Evolutionary conservation across 768 basidiomycete genomes (phyloP).

Genomic region (Collybia mongolica): DNA sequence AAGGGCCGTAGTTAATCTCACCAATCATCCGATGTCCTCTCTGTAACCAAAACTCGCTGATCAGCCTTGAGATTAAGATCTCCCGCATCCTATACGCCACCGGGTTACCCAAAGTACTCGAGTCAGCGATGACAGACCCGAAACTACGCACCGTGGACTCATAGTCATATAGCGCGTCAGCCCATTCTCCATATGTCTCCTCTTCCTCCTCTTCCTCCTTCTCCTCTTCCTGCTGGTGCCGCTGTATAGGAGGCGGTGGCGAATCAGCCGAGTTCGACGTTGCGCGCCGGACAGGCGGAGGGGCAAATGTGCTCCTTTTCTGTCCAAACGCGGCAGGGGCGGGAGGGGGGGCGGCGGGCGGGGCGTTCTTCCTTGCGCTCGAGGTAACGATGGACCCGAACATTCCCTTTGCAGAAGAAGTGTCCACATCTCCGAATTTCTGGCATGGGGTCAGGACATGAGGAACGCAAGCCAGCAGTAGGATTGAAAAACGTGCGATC

Average conservation of each 20-base stretch:
- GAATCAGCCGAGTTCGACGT: constrained; percentile 14
- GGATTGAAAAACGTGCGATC: not conserved
- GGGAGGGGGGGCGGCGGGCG: constrained; percentile 29
- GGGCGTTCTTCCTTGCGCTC: constrained; percentile 35
- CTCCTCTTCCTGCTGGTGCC: constrained; percentile 27
- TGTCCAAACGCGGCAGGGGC: constrained; percentile 35
- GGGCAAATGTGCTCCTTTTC: constrained; percentile 34
- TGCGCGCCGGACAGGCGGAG: constrained; percentile 16
- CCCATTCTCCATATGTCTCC: constrained; percentile 64
- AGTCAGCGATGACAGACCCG: not conserved
- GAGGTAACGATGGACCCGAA: constrained; percentile 45
- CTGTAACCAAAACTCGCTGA: constrained; percentile 60
- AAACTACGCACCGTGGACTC: constrained; percentile 46
- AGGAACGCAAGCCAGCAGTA: not conserved
- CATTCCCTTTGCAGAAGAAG: constrained; percentile 46
- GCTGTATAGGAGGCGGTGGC: constrained; percentile 26
- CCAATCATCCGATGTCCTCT: constrained; percentile 76
- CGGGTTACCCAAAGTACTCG: not conserved
- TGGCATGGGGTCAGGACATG: constrained; percentile 17
- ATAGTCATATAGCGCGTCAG: constrained; percentile 76
- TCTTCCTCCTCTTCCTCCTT: constrained; percentile 31
- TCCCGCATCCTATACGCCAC: constrained; percentile 54
- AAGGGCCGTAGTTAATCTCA: constrained; percentile 29
- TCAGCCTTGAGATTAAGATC: constrained; percentile 62
- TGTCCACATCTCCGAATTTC: constrained; percentile 64